A percentile compares a stretch with the other conserved stretches of the same genome.
These are phyloP conservation scores for Pestalotiopsis sp. DNA, from an alignment of 2,329 filamentous ascomycete species.

Conservation along the genomic window DNA sequence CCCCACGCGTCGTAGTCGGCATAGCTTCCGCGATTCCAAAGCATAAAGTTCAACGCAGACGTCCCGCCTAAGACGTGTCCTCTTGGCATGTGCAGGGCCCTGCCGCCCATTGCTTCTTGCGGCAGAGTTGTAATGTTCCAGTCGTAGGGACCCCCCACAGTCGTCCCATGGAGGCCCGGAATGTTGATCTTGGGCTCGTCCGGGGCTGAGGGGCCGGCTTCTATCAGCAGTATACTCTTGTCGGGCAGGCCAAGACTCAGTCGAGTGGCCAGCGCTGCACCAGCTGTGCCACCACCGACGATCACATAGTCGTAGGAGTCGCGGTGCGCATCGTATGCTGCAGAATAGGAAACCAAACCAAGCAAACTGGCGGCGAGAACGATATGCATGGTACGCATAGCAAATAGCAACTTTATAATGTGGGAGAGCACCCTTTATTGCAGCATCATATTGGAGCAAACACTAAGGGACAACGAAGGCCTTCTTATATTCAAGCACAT, in stretches of 20 bases:
- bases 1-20: constrained; percentile 38
- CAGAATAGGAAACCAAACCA: background rate
- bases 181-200: constrained; percentile 30
- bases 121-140: constrained; percentile 44
- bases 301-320: background rate
- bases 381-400: background rate
- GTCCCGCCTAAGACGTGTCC: constrained; percentile 50
- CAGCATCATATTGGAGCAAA: background rate
- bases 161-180: constrained; percentile 28
- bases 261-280: background rate
- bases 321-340: background rate
- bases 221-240: constrained; percentile 30
- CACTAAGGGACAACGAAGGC: no score
- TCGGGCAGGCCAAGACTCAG: constrained; percentile 9
- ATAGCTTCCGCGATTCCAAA: constrained; percentile 33
- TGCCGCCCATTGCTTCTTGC: constrained; percentile 39
- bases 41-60: constrained; percentile 46
- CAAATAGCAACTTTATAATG: background rate
- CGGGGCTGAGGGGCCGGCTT: constrained; percentile 30
- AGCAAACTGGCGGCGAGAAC: background rate
- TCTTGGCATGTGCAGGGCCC: constrained; percentile 39
- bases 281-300: constrained; percentile 10
- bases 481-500: no score
- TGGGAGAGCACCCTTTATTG: no score
- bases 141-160: constrained; percentile 30